A percentile compares a stretch with the other conserved stretches of the same genome.
phyloP scores from a whole-genome alignment of 78 protist genomes.

The Dictyostelium capitatum region DNA sequence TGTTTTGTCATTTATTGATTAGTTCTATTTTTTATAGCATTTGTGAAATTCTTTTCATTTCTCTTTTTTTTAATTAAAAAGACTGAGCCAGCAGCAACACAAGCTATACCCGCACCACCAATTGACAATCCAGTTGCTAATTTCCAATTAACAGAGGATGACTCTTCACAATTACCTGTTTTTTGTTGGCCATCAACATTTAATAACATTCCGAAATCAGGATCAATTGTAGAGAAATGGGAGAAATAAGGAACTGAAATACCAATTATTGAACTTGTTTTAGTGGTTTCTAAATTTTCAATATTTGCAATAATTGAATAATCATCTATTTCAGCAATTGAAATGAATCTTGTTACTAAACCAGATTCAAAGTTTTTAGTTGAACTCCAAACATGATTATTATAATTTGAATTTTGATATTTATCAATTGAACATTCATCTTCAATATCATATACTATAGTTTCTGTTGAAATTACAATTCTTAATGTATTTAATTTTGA shows the following conservation, averaged over 20 bases:
- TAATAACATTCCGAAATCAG: neutral
- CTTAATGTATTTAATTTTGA: slow-evolving; percentile 3
- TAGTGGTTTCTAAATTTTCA: neutral
- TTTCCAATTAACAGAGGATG: neutral
- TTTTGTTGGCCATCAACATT: neutral
- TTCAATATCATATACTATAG: neutral
- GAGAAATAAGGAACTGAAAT: neutral
- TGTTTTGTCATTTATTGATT: too few relatives aligned
- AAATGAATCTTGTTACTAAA: neutral
- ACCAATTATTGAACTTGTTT: neutral
- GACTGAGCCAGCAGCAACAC: neutral
- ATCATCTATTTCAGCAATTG: neutral
- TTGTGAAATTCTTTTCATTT: neutral
- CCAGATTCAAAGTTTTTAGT: neutral
- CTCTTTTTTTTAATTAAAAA: neutral
- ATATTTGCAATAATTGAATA: neutral
- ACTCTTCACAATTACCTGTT: neutral
- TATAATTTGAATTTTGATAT: neutral
- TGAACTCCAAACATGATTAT: neutral
- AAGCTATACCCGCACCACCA: neutral
- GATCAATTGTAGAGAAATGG: neutral
- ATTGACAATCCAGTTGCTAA: neutral
- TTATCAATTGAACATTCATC: neutral
- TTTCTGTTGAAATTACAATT: slow-evolving; percentile 6
- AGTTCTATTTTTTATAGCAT: too few relatives aligned